These are phyloP conservation scores for Candida saitoana DNA, from an alignment of 805 yeast genomes.

Conservation along the genomic window DNA sequence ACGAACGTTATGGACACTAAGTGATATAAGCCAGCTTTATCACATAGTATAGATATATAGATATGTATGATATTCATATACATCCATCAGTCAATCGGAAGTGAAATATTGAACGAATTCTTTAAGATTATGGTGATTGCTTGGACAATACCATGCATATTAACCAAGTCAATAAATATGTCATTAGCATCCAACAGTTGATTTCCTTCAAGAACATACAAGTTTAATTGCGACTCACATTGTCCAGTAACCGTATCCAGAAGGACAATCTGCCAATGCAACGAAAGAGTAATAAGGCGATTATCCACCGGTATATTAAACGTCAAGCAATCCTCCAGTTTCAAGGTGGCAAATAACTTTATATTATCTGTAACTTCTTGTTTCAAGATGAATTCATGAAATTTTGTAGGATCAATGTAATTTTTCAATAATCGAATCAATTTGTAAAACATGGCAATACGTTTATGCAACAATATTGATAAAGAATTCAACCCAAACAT, in stretches of 20 bases:
- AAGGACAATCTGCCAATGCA: constrained; percentile 24
- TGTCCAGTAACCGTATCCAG: constrained; percentile 17
- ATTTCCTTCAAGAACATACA: constrained; percentile 9
- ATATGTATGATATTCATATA: no score
- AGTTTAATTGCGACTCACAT: constrained; percentile 18
- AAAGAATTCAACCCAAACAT: constrained; percentile 31
- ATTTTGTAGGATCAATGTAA: constrained; percentile 13
- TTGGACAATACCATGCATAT: constrained; percentile 22
- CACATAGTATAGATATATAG: not conserved
- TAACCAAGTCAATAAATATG: constrained; percentile 18
- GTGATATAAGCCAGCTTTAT: not conserved
- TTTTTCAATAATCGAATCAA: constrained; percentile 16
- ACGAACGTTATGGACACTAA: not conserved
- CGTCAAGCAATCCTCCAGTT: constrained; percentile 16
- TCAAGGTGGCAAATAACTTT: constrained; percentile 16
- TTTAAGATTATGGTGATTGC: constrained; percentile 22
- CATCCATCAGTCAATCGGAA: no score
- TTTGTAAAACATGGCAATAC: constrained; percentile 19
- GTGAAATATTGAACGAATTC: constrained; percentile 13
- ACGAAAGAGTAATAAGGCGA: constrained; percentile 6
- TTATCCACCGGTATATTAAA: constrained; percentile 8
- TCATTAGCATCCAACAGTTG: constrained; percentile 9
- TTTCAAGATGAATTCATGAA: constrained; percentile 6
- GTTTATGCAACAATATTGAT: constrained; percentile 19
- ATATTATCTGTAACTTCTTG: constrained; percentile 15